These are phyloP conservation scores for Leccinum pachyderme DNA, from an alignment of 1,284 basidiomycete species.

Conservation along the genomic window DNA sequence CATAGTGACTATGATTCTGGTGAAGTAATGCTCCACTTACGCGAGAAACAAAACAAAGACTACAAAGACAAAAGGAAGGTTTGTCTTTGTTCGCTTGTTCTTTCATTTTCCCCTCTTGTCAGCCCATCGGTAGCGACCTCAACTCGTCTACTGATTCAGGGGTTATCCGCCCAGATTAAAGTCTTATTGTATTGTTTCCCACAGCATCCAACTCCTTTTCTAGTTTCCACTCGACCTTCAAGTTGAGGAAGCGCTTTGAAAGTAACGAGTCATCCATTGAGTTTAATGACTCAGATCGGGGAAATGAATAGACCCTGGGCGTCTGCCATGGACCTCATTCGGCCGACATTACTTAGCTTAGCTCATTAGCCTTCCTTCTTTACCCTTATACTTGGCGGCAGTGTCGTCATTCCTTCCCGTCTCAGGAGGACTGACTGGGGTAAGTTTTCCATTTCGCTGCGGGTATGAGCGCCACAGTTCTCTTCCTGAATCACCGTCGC, in stretches of 20 bases:
- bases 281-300: slow-evolving; percentile 2
- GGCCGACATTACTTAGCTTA: neutral
- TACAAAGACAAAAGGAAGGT: neutral
- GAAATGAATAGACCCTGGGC: neutral
- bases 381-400: neutral
- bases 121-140: slow-evolving; percentile 1
- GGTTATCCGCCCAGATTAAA: neutral
- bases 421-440: neutral
- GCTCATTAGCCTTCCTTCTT: neutral
- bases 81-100: neutral
- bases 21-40: slow-evolving; percentile 14
- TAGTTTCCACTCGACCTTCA: slow-evolving; percentile 13
- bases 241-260: neutral
- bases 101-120: neutral
- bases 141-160: neutral
- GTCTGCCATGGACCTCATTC: neutral
- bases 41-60: slow-evolving; percentile 3
- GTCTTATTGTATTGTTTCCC: neutral
- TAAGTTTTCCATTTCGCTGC: neutral
- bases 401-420: neutral
- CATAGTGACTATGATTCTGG: slow-evolving; percentile 2
- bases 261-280: slow-evolving; percentile 2
- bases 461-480: neutral
- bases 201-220: neutral
- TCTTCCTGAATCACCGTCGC: neutral